Base-by-base conservation (phyloP, 768 basidiomycete genomes). In the Lactarius hatsudake region DNA sequence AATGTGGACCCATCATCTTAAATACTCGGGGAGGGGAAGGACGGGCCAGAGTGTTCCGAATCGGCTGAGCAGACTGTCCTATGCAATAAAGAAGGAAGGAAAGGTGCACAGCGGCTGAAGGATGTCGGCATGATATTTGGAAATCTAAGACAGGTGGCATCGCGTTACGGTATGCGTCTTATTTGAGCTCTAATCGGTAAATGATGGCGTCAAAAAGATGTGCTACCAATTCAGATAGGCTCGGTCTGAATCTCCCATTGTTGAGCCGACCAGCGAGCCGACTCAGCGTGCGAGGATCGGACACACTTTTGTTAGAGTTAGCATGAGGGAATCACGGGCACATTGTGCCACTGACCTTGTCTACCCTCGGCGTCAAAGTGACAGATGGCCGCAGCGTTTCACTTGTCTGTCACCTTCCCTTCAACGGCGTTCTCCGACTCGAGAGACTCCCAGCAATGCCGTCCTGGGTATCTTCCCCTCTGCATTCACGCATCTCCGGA, bases 71-170 rank as follows among this genome's bases (percentile, higher is more conserved):
- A 20, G 51, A 36, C 20, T 38, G 42, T 55, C 59, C 51, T 40
- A 63, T 28, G 61, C 43, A 53, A 58, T 62, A 42, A 58, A 64
- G 62, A 67, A 63, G 45, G 34, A 53, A 36, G 62, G 15, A 45
- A 60, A 54, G 32, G 30, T 63, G 38, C 42, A n/a, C 48, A 40
- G 57, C 32, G 28, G 56, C 9, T 54, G 48, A 63, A 59, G 28
- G 6, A 61, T 68, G 59, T 68, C 58, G 66, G 66, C 67, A 68
- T 64, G 59, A 56, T 64, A 68, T 64, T 68, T 68, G 62, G 67
- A 68, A 64, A 68, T 68, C 67, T 38, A 51, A n/a, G 53, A 61
- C 67, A 68, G 67, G 62, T 68, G 62, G 62, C 62, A 68, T 30
- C 45, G 34, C 4, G 40, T 68, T 68, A 68, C 67, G 67, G 59